Conservation (phyloP, 768 basidiomycete genomes). For the Hypholoma sublateritium region DNA sequence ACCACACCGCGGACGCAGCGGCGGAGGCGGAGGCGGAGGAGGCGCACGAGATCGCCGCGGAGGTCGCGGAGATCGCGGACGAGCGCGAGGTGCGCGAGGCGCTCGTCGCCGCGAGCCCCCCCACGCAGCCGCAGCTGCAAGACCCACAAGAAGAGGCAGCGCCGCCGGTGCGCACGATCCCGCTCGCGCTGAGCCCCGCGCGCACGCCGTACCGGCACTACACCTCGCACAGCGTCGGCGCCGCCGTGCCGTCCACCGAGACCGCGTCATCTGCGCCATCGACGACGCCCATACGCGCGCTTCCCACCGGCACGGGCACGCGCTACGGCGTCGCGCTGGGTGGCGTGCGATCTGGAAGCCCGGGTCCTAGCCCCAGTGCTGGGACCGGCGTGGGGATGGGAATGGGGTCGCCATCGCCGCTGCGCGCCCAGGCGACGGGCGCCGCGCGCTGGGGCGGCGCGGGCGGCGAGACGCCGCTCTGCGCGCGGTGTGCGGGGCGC, state of each 20-base stretch:
- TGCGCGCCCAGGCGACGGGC: constrained; percentile 35
- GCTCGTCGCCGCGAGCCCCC: not conserved
- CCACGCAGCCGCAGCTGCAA: constrained; percentile 4
- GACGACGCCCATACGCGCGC: not conserved
- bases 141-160: constrained; percentile 3
- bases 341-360: no score
- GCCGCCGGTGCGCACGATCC: not conserved
- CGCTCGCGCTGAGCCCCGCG: not conserved
- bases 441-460: constrained; percentile 44
- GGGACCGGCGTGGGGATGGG: constrained; percentile 17
- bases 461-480: constrained; percentile 59
- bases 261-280: not conserved
- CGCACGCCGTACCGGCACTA: not conserved
- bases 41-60: constrained; percentile 11
- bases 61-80: constrained; percentile 10
- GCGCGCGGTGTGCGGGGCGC: constrained; percentile 68
- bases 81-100: constrained; percentile 6
- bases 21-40: not conserved
- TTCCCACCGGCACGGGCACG: constrained; percentile 66
- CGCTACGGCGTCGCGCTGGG: constrained; percentile 62
- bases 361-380: no score
- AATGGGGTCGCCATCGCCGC: constrained; percentile 17
- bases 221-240: not conserved
- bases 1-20: not conserved
- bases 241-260: not conserved